Evolutionary conservation across 2,329 filamentous ascomycete species (phyloP), one percentile per base, ranked within the genome.

Genomic region (Cadophora gregata): DNA sequence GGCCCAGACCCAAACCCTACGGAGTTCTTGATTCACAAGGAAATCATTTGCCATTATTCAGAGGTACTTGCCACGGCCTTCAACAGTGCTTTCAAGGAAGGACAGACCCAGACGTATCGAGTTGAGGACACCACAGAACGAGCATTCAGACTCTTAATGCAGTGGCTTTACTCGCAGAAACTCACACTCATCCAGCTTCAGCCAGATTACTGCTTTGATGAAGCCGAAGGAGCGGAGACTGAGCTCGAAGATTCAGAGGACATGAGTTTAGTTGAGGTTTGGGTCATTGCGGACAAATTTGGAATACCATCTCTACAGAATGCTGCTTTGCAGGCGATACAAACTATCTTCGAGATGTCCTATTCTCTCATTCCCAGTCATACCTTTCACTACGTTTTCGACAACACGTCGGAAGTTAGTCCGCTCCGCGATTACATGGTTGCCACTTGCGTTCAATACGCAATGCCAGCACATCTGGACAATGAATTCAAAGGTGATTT

Each of bases 91-190:
- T 64, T 62, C 14, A 21, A 51, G 4, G 64, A 68, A 12, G 62
- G 62, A 14, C 62, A 63, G 27, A 68, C 66, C 4, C 56, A 65
- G 36, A 64, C 16, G 0, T 68, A 68, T 29, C 10, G 19, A 4
- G 27, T 68, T 6, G 36, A 66, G 0, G 66, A 68, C 14, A 53
- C 64, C 0, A 51, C 53, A 3, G 55, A 53, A 16, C 25, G 27
- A 9, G 53, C 45, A 0, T 55, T 51, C 14, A 14, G 8, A 1
- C 19, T 58, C 10, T 31, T 64, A 6, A 51, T 65, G 16, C 62
- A 65, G 14, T 70, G 60, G 62, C n/a, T 70, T 0, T 70, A 70
- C 24, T 64, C 38, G 1, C 61, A 67, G n/a, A 59, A 63, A n/a
- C 16, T 67, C 3, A 33, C 6, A 6, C n/a, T 25, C 4, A 6